A percentile compares a stretch with the other conserved stretches of the same genome.
Conservation (phyloP, 495 filamentous ascomycete genomes). For the Neohortaea acidophila region DNA sequence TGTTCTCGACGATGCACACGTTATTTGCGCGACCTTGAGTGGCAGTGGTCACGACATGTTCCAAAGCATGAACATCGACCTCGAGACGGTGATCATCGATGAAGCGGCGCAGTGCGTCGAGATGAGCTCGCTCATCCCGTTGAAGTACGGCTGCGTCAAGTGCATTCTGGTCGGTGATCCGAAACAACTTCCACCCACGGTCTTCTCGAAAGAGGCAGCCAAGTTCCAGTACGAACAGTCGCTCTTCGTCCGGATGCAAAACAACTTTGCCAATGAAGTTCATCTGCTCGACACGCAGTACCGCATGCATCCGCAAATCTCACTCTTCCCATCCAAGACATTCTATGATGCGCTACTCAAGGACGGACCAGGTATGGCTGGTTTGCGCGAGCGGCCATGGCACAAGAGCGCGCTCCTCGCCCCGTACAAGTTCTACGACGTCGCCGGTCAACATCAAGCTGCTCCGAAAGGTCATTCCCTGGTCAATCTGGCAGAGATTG, state of each 20-base stretch:
- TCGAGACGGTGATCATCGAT: constrained; percentile 96
- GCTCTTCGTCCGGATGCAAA: constrained; percentile 94
- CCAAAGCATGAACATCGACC: constrained; percentile 82
- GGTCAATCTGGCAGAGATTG: constrained; percentile 73
- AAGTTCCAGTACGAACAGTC: constrained; percentile 93
- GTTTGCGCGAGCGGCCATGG: constrained; percentile 63
- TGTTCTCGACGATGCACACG: constrained; percentile 75
- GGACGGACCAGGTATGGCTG: constrained; percentile 71
- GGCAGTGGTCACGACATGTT: constrained; percentile 97
- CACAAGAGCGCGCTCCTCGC: constrained; percentile 65
- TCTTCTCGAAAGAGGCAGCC: constrained; percentile 82
- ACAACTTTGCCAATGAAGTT: constrained; percentile 74
- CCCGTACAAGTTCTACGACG: constrained; percentile 96
- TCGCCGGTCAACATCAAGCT: constrained; percentile 69
- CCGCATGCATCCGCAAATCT: constrained; percentile 97
- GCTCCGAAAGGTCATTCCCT: constrained; percentile 71
- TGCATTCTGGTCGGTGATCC: constrained; percentile 96
- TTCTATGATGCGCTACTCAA: constrained; percentile 83
- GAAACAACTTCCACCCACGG: constrained; percentile 90
- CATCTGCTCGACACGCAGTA: constrained; percentile 93
- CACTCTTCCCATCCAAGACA: constrained; percentile 66
- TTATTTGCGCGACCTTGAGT: constrained; percentile 89
- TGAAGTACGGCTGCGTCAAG: constrained; percentile 94
- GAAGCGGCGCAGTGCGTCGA: constrained; percentile 98
- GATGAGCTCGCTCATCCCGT: constrained; percentile 84